Conservation (phyloP, 768 basidiomycete species). For the Hygrocybe punicea region DNA sequence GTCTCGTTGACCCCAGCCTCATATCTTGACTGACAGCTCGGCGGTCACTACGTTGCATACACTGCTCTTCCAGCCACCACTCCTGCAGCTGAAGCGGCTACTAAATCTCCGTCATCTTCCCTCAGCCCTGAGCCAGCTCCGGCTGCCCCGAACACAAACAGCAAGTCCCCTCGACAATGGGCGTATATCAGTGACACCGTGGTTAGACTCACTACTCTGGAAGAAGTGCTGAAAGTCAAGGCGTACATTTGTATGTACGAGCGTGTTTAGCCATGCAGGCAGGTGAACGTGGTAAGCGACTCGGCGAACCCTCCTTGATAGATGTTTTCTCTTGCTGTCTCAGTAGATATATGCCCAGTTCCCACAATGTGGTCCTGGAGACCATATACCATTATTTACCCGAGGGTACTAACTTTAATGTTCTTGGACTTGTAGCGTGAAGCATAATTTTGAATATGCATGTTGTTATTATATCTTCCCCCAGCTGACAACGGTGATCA, state of each 20-base stretch:
- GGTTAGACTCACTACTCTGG: slow-evolving; percentile 75
- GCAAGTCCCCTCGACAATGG: slow-evolving; percentile 58
- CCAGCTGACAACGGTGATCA: too few relatives aligned
- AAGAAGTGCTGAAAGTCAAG: slow-evolving; percentile 87
- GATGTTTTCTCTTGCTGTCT: too few relatives aligned
- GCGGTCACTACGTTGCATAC: slow-evolving; percentile 88
- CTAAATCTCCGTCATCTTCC: slow-evolving; percentile 4
- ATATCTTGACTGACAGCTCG: slow-evolving; percentile 49
- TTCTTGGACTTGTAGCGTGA: too few relatives aligned
- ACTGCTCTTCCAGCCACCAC: slow-evolving; percentile 58
- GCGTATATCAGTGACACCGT: slow-evolving; percentile 88
- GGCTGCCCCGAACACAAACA: slow-evolving; percentile 11
- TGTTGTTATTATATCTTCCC: too few relatives aligned
- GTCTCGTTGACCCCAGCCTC: slow-evolving; percentile 8
- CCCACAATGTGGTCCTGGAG: background rate
- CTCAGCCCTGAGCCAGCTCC: slow-evolving; percentile 10
- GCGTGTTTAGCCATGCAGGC: slow-evolving; percentile 38
- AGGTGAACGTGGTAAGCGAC: background rate
- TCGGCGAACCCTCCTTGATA: background rate
- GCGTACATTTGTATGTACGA: slow-evolving; percentile 96
- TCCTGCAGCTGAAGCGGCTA: slow-evolving; percentile 8
- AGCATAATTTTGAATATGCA: too few relatives aligned
- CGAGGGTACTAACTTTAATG: too few relatives aligned
- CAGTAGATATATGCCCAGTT: background rate
- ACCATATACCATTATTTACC: background rate